These are phyloP conservation scores for Saussurea involucrata DNA, from an alignment of 129 eudicot species.

Conservation along the genomic window DNA sequence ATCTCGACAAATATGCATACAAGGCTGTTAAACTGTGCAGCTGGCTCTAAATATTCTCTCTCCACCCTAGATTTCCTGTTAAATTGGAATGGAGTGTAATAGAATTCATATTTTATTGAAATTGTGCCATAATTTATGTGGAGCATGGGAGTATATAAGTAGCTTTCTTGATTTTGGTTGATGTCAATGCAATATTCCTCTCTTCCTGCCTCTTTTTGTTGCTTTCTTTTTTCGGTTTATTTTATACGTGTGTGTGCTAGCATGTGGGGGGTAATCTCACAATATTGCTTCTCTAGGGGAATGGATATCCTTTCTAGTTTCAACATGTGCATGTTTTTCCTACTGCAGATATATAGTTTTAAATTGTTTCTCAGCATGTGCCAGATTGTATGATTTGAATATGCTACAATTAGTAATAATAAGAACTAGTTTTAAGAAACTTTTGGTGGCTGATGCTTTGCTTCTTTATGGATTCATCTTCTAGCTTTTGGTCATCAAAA, in stretches of 20 bases:
- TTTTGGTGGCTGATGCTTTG: constrained; percentile 20
- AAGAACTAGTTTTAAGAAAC: not conserved
- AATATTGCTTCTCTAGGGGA: not conserved
- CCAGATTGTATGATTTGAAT: not conserved
- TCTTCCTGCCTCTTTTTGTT: not conserved
- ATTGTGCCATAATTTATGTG: not conserved
- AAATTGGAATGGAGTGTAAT: not conserved
- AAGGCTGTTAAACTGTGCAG: not conserved
- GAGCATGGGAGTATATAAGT: not conserved
- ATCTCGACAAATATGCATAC: constrained; percentile 4
- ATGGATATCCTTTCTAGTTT: not conserved
- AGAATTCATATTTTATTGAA: not conserved
- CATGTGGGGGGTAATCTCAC: not conserved
- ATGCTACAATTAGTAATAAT: not conserved
- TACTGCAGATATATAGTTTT: not conserved
- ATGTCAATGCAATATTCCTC: not conserved
- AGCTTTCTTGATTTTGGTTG: not conserved
- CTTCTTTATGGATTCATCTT: constrained; percentile 12
- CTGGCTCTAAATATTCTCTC: not conserved
- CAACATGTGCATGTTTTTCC: not conserved
- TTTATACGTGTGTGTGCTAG: not conserved
- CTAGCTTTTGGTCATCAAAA: constrained; percentile 80
- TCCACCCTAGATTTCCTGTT: not conserved
- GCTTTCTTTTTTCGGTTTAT: not conserved
- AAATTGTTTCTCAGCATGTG: not conserved